Percentiles rank a stretch among this genome's conserved stretches.
Evolutionary conservation across 2,329 filamentous ascomycete genomes (phyloP).

Genomic region (Colletotrichum cereale): DNA sequence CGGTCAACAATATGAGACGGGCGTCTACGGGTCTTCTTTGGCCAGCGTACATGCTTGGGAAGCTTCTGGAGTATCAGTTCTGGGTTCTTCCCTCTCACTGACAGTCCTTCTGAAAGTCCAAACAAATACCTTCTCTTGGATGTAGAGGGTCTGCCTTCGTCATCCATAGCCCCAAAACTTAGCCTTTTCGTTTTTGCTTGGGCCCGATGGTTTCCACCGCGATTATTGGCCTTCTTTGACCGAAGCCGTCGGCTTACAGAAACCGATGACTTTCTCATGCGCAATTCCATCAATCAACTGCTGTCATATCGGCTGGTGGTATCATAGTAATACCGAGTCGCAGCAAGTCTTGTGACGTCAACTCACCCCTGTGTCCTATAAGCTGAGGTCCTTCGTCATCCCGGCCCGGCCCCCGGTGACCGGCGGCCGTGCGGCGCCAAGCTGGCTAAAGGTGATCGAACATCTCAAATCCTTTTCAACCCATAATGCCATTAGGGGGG

Average conservation of each 20-base stretch:
- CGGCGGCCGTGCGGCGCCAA: background rate
- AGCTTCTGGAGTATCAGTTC: background rate
- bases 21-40: background rate
- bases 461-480: background rate
- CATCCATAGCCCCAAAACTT: too few species aligned
- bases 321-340: slow-evolving; percentile 7
- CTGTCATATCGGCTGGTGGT: background rate
- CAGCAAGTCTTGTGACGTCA: slow-evolving; percentile 13
- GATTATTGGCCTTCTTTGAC: background rate
- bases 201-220: slow-evolving; percentile 19
- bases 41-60: background rate
- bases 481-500: background rate
- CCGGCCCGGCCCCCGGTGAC: background rate
- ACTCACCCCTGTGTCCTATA: background rate
- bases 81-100: too few species aligned
- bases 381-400: background rate
- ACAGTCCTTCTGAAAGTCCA: background rate
- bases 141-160: too few species aligned
- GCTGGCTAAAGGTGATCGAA: background rate
- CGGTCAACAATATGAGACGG: background rate
- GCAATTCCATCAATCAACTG: background rate
- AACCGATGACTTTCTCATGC: background rate
- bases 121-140: background rate
- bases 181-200: too few species aligned
- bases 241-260: background rate